Percentiles rank a stretch among this genome's conserved stretches.
These are phyloP conservation scores for Blechomonas ayalai DNA, from an alignment of 208 protist genomes.

Conservation along the genomic window DNA sequence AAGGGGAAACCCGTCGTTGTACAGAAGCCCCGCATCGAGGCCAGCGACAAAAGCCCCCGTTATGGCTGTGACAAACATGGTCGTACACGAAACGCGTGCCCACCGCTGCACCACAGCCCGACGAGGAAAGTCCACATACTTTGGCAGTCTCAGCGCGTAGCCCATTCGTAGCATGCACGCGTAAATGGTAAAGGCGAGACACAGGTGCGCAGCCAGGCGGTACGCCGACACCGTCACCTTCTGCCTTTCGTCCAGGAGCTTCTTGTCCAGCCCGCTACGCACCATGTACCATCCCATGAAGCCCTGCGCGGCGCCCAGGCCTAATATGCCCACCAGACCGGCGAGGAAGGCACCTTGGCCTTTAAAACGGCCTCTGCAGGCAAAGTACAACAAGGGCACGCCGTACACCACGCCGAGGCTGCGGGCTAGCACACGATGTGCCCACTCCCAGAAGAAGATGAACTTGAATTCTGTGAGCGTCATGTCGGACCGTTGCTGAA, in stretches of 20 bases:
- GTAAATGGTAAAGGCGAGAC: constrained; percentile 94
- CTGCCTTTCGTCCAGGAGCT: constrained; percentile 60
- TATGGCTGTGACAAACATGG: constrained; percentile 76
- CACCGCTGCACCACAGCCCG: constrained; percentile 34
- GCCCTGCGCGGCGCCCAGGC: constrained; percentile 80
- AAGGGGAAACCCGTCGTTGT: constrained; percentile 87
- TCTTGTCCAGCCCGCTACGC: constrained; percentile 89
- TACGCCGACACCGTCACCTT: constrained; percentile 82
- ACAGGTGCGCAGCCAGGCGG: constrained; percentile 91
- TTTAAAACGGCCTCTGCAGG: constrained; percentile 47
- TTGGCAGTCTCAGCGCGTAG: constrained; percentile 52
- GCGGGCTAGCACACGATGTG: constrained; percentile 91
- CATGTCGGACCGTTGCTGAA: constrained; percentile 91
- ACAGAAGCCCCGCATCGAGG: constrained; percentile 83
- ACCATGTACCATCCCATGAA: constrained; percentile 98
- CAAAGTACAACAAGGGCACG: constrained; percentile 88
- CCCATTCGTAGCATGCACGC: constrained; percentile 72
- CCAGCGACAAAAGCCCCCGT: constrained; percentile 89
- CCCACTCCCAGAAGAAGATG: constrained; percentile 97
- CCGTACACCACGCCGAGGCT: constrained; percentile 86
- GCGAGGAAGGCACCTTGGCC: constrained; percentile 31
- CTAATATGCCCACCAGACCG: constrained; percentile 46
- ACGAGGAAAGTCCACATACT: constrained; percentile 27
- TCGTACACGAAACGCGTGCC: constrained; percentile 40
- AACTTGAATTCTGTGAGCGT: constrained; percentile 94